Conservation (phyloP, 108 stramenopile genomes). For the Skeletonema grethae region DNA sequence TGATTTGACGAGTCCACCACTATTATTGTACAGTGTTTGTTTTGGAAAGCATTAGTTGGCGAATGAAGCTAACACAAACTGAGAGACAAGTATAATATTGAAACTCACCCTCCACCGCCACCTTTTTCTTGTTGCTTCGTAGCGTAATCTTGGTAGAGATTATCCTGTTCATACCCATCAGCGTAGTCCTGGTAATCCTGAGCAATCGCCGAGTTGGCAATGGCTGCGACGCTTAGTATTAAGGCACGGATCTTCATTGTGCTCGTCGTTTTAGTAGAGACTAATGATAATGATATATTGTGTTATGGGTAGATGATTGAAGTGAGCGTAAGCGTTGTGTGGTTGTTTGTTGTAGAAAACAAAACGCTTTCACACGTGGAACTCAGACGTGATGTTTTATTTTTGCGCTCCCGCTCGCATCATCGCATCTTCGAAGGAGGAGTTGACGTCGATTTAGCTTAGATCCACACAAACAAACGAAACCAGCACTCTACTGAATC, state of each 20-base stretch:
- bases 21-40: slow-evolving; percentile 3
- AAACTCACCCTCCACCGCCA: slow-evolving; percentile 49
- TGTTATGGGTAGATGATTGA: too few relatives aligned
- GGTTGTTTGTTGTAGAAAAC: too few relatives aligned
- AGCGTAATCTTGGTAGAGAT: slow-evolving; percentile 80
- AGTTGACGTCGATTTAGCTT: too few relatives aligned
- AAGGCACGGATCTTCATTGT: slow-evolving; percentile 32
- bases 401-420: too few relatives aligned
- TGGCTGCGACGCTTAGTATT: slow-evolving; percentile 30
- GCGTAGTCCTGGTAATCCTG: slow-evolving; percentile 79
- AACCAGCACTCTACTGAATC: not conserved
- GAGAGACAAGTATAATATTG: too few relatives aligned
- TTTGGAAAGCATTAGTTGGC: not conserved
- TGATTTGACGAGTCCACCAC: slow-evolving; percentile 58
- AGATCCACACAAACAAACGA: too few relatives aligned
- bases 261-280: not conserved
- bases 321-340: too few relatives aligned
- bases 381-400: too few relatives aligned
- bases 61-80: not conserved
- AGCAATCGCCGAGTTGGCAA: slow-evolving; percentile 20
- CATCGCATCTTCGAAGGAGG: too few relatives aligned
- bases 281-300: too few relatives aligned
- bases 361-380: too few relatives aligned
- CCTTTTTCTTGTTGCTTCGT: slow-evolving; percentile 59
- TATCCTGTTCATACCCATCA: slow-evolving; percentile 68